phyloP scores from a whole-genome alignment of 1,284 basidiomycete genomes.

The Leccinum insolens region DNA sequence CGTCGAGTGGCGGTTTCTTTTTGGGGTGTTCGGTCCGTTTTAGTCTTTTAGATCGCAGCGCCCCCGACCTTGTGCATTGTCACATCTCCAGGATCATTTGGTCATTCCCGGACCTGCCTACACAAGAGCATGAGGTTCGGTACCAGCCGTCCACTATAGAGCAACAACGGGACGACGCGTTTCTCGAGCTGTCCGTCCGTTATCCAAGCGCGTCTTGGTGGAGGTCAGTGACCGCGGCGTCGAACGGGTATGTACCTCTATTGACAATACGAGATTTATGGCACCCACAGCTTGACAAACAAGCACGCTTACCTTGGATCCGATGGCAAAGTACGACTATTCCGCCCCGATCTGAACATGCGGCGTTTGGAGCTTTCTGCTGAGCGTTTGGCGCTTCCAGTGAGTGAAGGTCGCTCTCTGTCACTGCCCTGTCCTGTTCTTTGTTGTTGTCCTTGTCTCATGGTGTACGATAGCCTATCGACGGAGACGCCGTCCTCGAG shows the following conservation, averaged over 20 bases:
- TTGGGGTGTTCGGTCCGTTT: too few relatives aligned
- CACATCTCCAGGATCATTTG: too few relatives aligned
- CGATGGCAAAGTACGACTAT: constrained; percentile 67
- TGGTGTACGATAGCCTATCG: constrained; percentile 52
- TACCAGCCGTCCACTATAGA: too few relatives aligned
- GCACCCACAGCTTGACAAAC: too few relatives aligned
- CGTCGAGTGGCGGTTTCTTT: constrained; percentile 9
- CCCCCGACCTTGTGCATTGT: too few relatives aligned
- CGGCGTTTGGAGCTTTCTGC: constrained; percentile 65
- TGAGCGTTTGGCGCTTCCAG: constrained; percentile 69
- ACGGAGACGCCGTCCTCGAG: constrained; percentile 61
- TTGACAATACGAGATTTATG: neutral
- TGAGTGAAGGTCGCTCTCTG: constrained; percentile 27
- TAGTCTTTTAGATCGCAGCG: too few relatives aligned
- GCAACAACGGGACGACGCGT: constrained; percentile 1
- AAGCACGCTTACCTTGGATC: constrained; percentile 65
- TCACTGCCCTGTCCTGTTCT: neutral
- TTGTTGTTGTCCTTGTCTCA: neutral
- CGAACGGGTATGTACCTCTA: neutral
- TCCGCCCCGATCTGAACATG: constrained; percentile 85
- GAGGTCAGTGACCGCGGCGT: neutral
- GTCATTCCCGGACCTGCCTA: too few relatives aligned
- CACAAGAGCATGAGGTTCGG: too few relatives aligned
- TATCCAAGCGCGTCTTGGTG: neutral
- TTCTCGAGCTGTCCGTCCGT: neutral